Evolutionary conservation across 352 stramenopile genomes (phyloP), one percentile per base, ranked within the genome.

Genomic region (Phytophthora nicotianae): DNA sequence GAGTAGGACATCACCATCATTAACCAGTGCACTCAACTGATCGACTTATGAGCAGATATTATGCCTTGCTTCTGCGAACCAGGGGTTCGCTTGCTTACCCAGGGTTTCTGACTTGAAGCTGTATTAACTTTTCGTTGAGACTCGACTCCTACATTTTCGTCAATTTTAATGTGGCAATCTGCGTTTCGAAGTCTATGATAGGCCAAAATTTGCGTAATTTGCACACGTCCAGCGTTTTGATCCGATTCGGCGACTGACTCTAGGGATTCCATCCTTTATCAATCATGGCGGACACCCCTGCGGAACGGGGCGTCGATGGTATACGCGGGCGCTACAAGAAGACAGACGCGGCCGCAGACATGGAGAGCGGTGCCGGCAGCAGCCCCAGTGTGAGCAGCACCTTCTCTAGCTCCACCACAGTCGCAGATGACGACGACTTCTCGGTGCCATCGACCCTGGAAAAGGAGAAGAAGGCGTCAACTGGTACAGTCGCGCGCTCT

Each of bases 281-380:
- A 7, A 33, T 33, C 24, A 62, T 62, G 51, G 23, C 26, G 16
- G 52, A 68, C 20, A 56, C 43, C 4, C 33, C 24, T 19, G 10
- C 17, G 27, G 52, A 67, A 40, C 35, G 8, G n/a, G 24, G n/a
- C 3, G 21, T 32, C 40, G 70, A 78, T 66, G 78, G 81, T 50
- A 90, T 90, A 59, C 81, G 81, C 52, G 77, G 75, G 3, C 77
- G 77, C 65, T 82, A 81, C 57, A 83, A 83, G 60, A 88, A 88
- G 62, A 4, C 55, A 23, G 65, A 74, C 23, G 50, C 26, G 32
- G n/a, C 29, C 19, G 20, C 35, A 48, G 59, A 61, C 11, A 51
- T 71, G 17, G 68, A 75, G 45, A 61, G 35, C 24, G 64, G 66
- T 3, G 68, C 23, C 5, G 4, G 6, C 13, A 48, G 16, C 17